phyloP scores from a whole-genome alignment of 2,329 filamentous ascomycete genomes.

The Ophiocordyceps camponoti-saundersi region DNA sequence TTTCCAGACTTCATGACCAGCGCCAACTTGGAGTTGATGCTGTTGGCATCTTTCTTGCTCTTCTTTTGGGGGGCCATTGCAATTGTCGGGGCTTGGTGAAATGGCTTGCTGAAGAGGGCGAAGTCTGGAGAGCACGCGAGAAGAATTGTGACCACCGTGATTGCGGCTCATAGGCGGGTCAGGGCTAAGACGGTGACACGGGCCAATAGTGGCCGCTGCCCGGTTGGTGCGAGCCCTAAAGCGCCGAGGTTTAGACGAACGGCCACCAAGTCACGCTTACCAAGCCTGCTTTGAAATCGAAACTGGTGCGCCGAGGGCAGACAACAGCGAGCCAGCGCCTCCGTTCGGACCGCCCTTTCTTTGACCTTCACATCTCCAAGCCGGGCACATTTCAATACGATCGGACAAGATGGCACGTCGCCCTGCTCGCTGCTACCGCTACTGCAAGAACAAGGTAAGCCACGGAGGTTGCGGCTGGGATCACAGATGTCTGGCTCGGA shows the following conservation, averaged over 20 bases:
- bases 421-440: constrained; percentile 98
- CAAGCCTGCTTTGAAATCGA: constrained; percentile 38
- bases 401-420: constrained; percentile 94
- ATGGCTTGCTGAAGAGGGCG: constrained; percentile 5
- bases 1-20: constrained; percentile 52
- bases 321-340: constrained; percentile 10
- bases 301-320: constrained; percentile 13
- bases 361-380: constrained; percentile 19
- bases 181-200: constrained; percentile 3
- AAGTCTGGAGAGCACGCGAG: neutral
- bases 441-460: constrained; percentile 99
- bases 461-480: too few relatives aligned
- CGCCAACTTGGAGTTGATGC: constrained; percentile 42
- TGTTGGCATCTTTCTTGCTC: constrained; percentile 72
- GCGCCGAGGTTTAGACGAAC: constrained; percentile 19
- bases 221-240: constrained; percentile 18
- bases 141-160: constrained; percentile 3
- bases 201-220: constrained; percentile 12
- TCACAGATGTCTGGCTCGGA: neutral
- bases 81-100: constrained; percentile 19
- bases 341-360: constrained; percentile 12
- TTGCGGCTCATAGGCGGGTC: constrained; percentile 5
- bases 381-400: constrained; percentile 20
- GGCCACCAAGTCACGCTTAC: constrained; percentile 12
- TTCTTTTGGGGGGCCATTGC: constrained; percentile 59